Evolutionary conservation across 2,329 filamentous ascomycete genomes (phyloP).

Genomic region (Cladophialophora psammophila): DNA sequence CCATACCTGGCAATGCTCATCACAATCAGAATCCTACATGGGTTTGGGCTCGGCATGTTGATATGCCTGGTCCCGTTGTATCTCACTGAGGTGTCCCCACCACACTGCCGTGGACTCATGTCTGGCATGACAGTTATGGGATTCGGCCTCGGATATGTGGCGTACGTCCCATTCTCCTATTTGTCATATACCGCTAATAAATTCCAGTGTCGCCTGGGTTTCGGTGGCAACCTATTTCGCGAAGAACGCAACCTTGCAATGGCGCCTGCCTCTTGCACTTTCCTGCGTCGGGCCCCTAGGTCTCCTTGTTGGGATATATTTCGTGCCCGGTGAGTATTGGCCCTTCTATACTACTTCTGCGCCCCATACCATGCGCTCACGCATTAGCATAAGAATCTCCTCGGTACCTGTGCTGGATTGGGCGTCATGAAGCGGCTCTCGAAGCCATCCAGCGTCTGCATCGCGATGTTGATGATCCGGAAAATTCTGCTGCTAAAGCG

Average conservation of each 20-base stretch:
- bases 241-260: constrained; percentile 21
- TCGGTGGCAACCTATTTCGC: constrained; percentile 28
- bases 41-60: constrained; percentile 25
- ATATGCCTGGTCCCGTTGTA: constrained; percentile 28
- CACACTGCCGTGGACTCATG: constrained; percentile 25
- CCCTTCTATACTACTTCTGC: neutral
- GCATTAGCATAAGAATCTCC: constrained; percentile 18
- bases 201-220: constrained; percentile 25
- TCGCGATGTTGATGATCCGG: constrained; percentile 17
- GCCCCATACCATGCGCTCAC: constrained; percentile 2
- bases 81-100: constrained; percentile 22
- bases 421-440: constrained; percentile 21
- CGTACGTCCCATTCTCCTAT: constrained; percentile 14
- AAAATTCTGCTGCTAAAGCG: constrained; percentile 22
- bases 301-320: constrained; percentile 18
- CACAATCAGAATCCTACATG: constrained; percentile 24
- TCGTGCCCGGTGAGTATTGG: constrained; percentile 23
- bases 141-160: constrained; percentile 27
- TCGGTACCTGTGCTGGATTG: constrained; percentile 29
- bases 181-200: neutral
- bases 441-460: constrained; percentile 28
- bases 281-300: constrained; percentile 23
- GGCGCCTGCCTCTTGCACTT: constrained; percentile 31
- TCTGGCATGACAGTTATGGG: constrained; percentile 28
- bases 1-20: constrained; percentile 28